Percentiles rank a stretch among this genome's conserved stretches.
These are phyloP conservation scores for Cercospora sp. DNA, from an alignment of 2,329 filamentous ascomycete species.

Conservation along the genomic window DNA sequence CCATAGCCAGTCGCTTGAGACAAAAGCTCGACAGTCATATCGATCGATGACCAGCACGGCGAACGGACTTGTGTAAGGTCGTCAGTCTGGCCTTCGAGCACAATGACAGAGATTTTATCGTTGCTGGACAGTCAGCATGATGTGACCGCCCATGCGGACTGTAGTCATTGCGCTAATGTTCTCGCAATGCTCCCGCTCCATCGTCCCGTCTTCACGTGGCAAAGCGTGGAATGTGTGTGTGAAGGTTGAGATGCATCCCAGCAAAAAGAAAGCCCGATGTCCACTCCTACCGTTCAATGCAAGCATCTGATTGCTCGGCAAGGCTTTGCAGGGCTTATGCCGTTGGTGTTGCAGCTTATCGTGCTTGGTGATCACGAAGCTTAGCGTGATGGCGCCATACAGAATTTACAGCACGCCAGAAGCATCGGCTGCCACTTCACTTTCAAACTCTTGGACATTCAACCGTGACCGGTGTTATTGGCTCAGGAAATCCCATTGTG, in stretches of 20 bases:
- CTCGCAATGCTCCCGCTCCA: neutral
- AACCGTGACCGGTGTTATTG: neutral
- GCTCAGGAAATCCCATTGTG: neutral
- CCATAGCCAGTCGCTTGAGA: neutral
- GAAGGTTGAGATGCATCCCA: neutral
- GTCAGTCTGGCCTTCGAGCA: neutral
- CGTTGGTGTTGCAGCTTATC: constrained; percentile 8
- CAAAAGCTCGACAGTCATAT: neutral
- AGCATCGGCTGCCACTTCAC: neutral
- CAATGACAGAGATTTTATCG: neutral
- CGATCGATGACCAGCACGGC: neutral
- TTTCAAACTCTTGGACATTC: neutral
- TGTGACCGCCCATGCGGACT: neutral
- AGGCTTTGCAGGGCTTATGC: constrained; percentile 15
- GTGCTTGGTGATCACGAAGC: constrained; percentile 5
- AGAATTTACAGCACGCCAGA: constrained; percentile 21
- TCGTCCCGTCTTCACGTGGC: neutral
- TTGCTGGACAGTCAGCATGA: neutral
- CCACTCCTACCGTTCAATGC: neutral
- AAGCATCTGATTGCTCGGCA: constrained; percentile 10
- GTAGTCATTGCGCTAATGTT: neutral
- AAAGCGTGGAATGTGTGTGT: neutral
- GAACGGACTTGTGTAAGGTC: neutral
- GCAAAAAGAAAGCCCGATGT: neutral
- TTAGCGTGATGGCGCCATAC: constrained; percentile 21